phyloP scores from a whole-genome alignment of 176 grass and related monocot species.

The Neostapfia colusana region DNA sequence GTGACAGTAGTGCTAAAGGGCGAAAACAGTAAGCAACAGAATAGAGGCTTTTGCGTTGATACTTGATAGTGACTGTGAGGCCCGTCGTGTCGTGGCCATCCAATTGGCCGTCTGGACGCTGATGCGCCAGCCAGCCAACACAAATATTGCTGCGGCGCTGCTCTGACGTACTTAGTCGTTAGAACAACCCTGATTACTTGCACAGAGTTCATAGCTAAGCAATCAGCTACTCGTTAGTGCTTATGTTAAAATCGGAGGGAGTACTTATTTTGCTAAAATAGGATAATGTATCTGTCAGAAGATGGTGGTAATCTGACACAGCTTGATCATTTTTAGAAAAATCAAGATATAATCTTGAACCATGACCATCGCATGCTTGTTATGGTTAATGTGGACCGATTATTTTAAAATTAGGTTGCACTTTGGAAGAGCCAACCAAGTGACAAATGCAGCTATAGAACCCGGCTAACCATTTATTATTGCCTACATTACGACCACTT shows the following conservation, averaged over 20 bases:
- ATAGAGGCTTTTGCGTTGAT: background rate
- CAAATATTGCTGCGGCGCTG: conserved; percentile 1
- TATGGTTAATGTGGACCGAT: conserved; percentile 14
- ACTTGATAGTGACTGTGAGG: background rate
- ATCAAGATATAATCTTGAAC: background rate
- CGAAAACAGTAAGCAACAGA: background rate
- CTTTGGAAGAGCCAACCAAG: conserved; percentile 30
- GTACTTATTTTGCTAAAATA: no score
- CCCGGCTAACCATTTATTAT: background rate
- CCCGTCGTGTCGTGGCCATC: background rate
- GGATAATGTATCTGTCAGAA: background rate
- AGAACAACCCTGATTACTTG: background rate
- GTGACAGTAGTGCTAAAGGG: background rate
- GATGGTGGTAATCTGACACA: conserved; percentile 1
- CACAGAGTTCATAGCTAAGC: no score
- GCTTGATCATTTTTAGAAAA: conserved; percentile 26
- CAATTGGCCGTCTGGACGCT: background rate
- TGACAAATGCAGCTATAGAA: background rate
- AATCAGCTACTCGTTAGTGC: no score
- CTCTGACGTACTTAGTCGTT: background rate
- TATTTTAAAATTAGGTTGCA: conserved; percentile 13
- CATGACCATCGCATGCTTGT: background rate
- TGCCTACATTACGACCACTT: background rate
- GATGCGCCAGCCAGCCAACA: conserved; percentile 33
- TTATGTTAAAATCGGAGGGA: no score